Percentiles rank a stretch among this genome's conserved stretches.
Conservation (phyloP, 2,329 filamentous ascomycete genomes). For the Beauveria scarabaeidicola region DNA sequence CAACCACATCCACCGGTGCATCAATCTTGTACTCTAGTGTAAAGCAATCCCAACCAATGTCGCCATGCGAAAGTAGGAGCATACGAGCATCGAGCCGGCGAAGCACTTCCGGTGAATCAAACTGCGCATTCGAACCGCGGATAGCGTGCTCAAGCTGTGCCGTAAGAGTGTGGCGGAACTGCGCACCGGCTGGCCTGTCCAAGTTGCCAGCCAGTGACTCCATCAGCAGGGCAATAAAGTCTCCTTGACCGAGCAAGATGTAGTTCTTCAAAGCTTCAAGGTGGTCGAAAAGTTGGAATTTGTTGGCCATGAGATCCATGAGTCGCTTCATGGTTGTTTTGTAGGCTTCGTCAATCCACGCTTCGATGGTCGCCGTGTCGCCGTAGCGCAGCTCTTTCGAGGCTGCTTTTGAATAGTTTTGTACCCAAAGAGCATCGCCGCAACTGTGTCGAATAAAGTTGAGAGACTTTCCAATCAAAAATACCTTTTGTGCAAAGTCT, state of each 20-base stretch:
- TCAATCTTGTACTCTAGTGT: slow-evolving; percentile 98
- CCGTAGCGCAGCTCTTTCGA: slow-evolving; percentile 90
- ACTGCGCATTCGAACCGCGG: slow-evolving; percentile 92
- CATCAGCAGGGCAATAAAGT: slow-evolving; percentile 96
- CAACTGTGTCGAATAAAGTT: slow-evolving; percentile 98
- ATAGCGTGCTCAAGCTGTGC: slow-evolving; percentile 98
- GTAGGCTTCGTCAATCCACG: slow-evolving; percentile 93
- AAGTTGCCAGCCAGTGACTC: slow-evolving; percentile 89
- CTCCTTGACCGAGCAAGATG: slow-evolving; percentile 85
- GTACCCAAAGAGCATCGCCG: slow-evolving; percentile 89
- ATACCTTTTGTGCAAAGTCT: slow-evolving; percentile 93
- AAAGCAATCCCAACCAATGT: slow-evolving; percentile 99
- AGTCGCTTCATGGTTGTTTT: slow-evolving; percentile 95
- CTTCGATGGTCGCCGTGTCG: slow-evolving; percentile 83
- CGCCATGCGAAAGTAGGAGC: slow-evolving; percentile 90
- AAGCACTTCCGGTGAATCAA: slow-evolving; percentile 85
- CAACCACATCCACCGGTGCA: slow-evolving; percentile 90
- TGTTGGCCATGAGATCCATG: slow-evolving; percentile 86
- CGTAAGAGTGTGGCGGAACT: slow-evolving; percentile 93
- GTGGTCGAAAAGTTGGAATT: slow-evolving; percentile 92
- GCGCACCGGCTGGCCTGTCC: slow-evolving; percentile 89
- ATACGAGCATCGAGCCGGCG: slow-evolving; percentile 92
- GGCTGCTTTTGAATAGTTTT: slow-evolving; percentile 84
- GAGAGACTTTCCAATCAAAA: slow-evolving; percentile 92
- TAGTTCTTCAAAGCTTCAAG: slow-evolving; percentile 89